Conservation (phyloP, 2,329 filamentous ascomycete genomes). For the Paecilomyces formosus region DNA sequence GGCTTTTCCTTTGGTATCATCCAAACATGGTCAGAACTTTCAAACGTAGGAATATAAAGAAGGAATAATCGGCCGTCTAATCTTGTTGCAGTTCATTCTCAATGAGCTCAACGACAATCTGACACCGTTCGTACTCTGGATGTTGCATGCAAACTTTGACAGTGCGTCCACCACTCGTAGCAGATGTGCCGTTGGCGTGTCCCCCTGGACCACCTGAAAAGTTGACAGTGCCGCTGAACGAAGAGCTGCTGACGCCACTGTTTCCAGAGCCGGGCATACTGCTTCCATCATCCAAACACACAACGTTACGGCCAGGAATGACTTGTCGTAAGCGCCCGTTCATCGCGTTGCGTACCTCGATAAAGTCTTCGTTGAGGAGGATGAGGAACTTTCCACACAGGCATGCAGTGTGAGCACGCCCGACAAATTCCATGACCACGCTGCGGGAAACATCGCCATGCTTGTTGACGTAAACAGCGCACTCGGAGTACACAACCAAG, state of each 20-base stretch:
- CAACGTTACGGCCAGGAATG: constrained; percentile 83
- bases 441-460: constrained; percentile 90
- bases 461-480: constrained; percentile 96
- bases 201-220: constrained; percentile 27
- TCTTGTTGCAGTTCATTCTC: constrained; percentile 78
- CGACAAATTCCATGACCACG: constrained; percentile 98
- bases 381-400: constrained; percentile 88
- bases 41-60: neutral
- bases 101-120: constrained; percentile 86
- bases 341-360: constrained; percentile 93
- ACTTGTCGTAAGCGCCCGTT: constrained; percentile 91
- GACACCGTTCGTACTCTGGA: constrained; percentile 73
- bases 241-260: constrained; percentile 36
- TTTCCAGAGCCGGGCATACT: constrained; percentile 29
- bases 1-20: neutral
- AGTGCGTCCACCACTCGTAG: constrained; percentile 50
- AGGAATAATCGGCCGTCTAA: constrained; percentile 12
- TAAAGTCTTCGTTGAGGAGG: constrained; percentile 91
- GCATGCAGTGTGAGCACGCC: constrained; percentile 77
- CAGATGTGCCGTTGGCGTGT: constrained; percentile 21
- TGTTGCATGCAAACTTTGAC: constrained; percentile 96
- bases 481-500: constrained; percentile 88
- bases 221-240: constrained; percentile 15
- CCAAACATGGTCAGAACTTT: neutral
- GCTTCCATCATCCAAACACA: constrained; percentile 75